Percentiles rank a stretch among this genome's conserved stretches.
These are phyloP conservation scores for Dendryphion nanum DNA, from an alignment of 2,329 filamentous ascomycete genomes.

Conservation along the genomic window DNA sequence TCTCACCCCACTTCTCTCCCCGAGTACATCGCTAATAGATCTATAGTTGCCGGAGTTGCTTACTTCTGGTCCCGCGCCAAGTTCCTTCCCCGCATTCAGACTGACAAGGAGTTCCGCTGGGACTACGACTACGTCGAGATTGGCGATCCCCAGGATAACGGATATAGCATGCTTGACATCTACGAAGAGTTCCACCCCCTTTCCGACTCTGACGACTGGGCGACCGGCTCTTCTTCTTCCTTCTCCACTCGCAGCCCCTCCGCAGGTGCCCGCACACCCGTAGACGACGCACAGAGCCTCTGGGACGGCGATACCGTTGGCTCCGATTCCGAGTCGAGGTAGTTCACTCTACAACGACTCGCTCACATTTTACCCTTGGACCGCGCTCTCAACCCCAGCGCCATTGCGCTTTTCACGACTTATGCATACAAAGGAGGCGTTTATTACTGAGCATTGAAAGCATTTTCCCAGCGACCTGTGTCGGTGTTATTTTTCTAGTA, in stretches of 20 bases:
- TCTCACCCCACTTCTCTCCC: no score
- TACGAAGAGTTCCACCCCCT: slow-evolving; percentile 52
- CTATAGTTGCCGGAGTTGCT: slow-evolving; percentile 61
- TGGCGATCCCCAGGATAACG: slow-evolving; percentile 61
- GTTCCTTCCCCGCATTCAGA: slow-evolving; percentile 78
- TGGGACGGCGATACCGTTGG: slow-evolving; percentile 60
- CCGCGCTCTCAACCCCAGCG: slow-evolving; percentile 15
- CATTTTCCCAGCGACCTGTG: slow-evolving; percentile 20
- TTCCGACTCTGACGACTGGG: slow-evolving; percentile 84
- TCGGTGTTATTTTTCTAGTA: neutral
- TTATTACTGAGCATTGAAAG: slow-evolving; percentile 29
- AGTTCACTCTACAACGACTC: slow-evolving; percentile 20
- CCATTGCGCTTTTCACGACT: slow-evolving; percentile 32
- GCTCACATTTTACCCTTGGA: slow-evolving; percentile 23
- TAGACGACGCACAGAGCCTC: slow-evolving; percentile 57
- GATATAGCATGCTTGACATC: slow-evolving; percentile 56
- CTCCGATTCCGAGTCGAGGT: slow-evolving; percentile 41
- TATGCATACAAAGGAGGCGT: slow-evolving; percentile 39
- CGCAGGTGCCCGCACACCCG: slow-evolving; percentile 44
- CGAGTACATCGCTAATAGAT: slow-evolving; percentile 22
- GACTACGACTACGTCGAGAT: slow-evolving; percentile 92
- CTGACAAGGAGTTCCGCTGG: slow-evolving; percentile 86
- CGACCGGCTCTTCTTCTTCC: slow-evolving; percentile 77
- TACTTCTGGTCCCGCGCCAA: slow-evolving; percentile 80
- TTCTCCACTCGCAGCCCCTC: slow-evolving; percentile 64